These are phyloP conservation scores for Scheffersomyces spartinae DNA, from an alignment of 805 yeast genomes.

Conservation along the genomic window DNA sequence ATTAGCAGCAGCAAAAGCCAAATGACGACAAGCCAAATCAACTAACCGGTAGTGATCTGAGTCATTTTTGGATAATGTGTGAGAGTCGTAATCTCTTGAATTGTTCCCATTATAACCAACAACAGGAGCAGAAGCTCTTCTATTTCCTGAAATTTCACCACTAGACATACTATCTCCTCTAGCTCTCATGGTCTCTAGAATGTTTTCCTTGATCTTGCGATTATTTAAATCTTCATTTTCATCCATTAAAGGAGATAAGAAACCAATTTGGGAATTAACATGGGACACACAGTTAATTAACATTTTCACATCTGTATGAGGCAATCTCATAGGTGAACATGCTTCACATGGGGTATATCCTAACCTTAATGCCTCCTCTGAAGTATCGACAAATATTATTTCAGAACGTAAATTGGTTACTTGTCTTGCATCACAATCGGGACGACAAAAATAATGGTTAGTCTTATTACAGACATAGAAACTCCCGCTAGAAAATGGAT, in stretches of 20 bases:
- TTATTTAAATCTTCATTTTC: slow-evolving; percentile 32
- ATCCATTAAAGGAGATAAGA: slow-evolving; percentile 38
- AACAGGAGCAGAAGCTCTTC: slow-evolving; percentile 20
- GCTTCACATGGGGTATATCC: slow-evolving; percentile 42
- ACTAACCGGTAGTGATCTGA: slow-evolving; percentile 59
- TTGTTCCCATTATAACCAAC: slow-evolving; percentile 12
- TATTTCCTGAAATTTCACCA: slow-evolving; percentile 9
- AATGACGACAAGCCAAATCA: slow-evolving; percentile 72
- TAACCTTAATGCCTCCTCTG: slow-evolving; percentile 27
- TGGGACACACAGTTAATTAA: slow-evolving; percentile 38
- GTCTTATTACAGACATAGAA: slow-evolving; percentile 41
- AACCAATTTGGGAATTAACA: slow-evolving; percentile 49
- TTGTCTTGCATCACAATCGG: slow-evolving; percentile 49
- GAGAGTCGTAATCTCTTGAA: slow-evolving; percentile 12
- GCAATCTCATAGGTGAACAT: slow-evolving; percentile 41
- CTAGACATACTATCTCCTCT: slow-evolving; percentile 14
- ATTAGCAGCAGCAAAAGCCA: slow-evolving; percentile 66
- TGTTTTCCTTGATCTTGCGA: slow-evolving; percentile 23
- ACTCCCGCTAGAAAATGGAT: slow-evolving; percentile 52
- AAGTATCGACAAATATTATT: slow-evolving; percentile 30
- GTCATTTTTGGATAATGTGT: slow-evolving; percentile 42
- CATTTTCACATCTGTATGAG: slow-evolving; percentile 34
- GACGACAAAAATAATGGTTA: slow-evolving; percentile 44
- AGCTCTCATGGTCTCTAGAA: slow-evolving; percentile 14
- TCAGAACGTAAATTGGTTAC: slow-evolving; percentile 32